Conservation (phyloP, 192 early-diverging fungal genomes). For the Podila epicladia region DNA sequence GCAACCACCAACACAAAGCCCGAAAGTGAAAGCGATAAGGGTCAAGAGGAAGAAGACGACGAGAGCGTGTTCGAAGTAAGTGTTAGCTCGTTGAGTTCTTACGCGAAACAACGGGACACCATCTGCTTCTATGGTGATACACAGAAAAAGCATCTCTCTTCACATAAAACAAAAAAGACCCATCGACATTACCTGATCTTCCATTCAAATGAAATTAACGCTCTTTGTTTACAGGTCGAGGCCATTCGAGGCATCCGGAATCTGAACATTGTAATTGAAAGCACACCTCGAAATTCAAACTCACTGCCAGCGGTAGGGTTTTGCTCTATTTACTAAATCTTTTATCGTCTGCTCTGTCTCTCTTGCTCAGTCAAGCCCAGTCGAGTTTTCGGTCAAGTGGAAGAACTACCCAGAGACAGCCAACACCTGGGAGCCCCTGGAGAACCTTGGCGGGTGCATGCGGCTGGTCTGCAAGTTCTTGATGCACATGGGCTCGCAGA, state of each 20-base stretch:
- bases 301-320: too few species aligned
- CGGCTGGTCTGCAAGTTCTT: slow-evolving; percentile 19
- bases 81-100: too few species aligned
- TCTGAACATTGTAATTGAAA: background rate
- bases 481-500: background rate
- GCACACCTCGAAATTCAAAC: too few species aligned
- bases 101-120: too few species aligned
- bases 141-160: too few species aligned
- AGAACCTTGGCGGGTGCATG: slow-evolving; percentile 52
- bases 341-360: background rate
- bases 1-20: too few species aligned
- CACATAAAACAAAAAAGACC: too few species aligned
- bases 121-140: too few species aligned
- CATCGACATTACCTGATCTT: background rate
- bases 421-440: slow-evolving; percentile 68
- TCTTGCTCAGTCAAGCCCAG: background rate
- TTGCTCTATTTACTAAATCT: background rate
- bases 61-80: too few species aligned
- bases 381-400: slow-evolving; percentile 64
- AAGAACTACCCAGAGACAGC: slow-evolving; percentile 53
- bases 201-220: background rate
- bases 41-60: too few species aligned
- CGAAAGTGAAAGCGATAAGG: too few species aligned
- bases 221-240: background rate
- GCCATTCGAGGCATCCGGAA: slow-evolving; percentile 2